Evolutionary conservation across 2,329 filamentous ascomycete species (phyloP).

Genomic region (Trichophyton simii): DNA sequence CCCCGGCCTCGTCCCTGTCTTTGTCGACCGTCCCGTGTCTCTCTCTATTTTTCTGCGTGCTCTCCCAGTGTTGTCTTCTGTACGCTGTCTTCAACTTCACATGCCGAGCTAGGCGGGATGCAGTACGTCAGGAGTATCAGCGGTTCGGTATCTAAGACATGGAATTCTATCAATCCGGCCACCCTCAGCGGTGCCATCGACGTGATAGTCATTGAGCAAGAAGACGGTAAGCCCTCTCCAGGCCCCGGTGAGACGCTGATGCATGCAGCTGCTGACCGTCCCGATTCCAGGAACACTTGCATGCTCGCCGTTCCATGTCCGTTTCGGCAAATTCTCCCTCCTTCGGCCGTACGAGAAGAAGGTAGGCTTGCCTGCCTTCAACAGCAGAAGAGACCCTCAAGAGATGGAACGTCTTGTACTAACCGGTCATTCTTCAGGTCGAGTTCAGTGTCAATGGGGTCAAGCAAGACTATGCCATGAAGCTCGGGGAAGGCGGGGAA

Average conservation of each 20-base stretch:
- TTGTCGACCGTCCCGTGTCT: neutral
- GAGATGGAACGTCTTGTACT: neutral
- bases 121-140: conserved; percentile 96
- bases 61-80: neutral
- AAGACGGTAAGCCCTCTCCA: conserved; percentile 53
- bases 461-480: conserved; percentile 94
- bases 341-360: conserved; percentile 95
- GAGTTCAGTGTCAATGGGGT: conserved; percentile 89
- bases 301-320: conserved; percentile 96
- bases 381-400: neutral
- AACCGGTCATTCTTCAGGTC: conserved; percentile 40
- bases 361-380: conserved; percentile 23
- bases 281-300: conserved; percentile 47
- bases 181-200: conserved; percentile 96
- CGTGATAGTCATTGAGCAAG: conserved; percentile 94
- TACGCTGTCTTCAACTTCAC: neutral
- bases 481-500: conserved; percentile 91
- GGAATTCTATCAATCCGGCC: conserved; percentile 98
- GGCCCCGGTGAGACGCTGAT: neutral
- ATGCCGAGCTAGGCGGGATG: conserved; percentile 44
- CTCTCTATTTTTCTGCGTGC: neutral
- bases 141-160: conserved; percentile 92
- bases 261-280: conserved; percentile 8
- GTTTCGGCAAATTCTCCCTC: conserved; percentile 96
- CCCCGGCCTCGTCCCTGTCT: neutral